phyloP scores from a whole-genome alignment of 164 flowering plant species.

The Magnolia officinalis region DNA sequence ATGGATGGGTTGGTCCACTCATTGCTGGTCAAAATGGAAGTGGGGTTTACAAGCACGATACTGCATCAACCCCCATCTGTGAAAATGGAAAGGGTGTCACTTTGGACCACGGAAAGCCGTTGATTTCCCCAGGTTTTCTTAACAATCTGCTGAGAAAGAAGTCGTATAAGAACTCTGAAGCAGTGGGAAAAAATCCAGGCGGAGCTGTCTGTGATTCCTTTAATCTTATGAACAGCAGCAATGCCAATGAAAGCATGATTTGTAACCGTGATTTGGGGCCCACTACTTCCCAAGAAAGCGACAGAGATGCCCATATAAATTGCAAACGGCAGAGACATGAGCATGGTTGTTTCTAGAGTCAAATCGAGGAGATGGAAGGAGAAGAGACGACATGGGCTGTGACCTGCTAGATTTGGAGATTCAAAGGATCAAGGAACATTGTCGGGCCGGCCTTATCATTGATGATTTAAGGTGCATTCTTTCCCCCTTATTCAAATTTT shows the following conservation, averaged over 20 bases:
- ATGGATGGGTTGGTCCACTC: background rate
- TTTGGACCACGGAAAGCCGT: too few relatives aligned
- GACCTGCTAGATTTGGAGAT: too few relatives aligned
- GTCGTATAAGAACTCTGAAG: slow-evolving; percentile 10
- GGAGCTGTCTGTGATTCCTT: background rate
- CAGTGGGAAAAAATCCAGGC: background rate
- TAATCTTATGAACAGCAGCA: background rate
- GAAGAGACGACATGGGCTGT: too few relatives aligned
- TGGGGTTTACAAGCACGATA: background rate
- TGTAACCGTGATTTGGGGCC: background rate
- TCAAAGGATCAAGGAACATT: too few relatives aligned
- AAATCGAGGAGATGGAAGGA: too few relatives aligned
- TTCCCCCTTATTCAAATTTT: background rate
- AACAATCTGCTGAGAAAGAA: background rate
- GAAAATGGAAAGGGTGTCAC: background rate
- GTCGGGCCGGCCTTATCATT: too few relatives aligned
- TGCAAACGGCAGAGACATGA: background rate
- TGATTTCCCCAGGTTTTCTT: background rate
- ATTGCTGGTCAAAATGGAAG: background rate
- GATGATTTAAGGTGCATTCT: too few relatives aligned
- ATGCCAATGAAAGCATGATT: background rate
- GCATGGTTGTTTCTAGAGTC: background rate
- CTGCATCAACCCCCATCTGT: background rate
- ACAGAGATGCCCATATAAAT: background rate
- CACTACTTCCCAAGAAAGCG: background rate